Conservation (phyloP, 192 early-diverging fungal genomes). For the Neocallimastix lanati region DNA sequence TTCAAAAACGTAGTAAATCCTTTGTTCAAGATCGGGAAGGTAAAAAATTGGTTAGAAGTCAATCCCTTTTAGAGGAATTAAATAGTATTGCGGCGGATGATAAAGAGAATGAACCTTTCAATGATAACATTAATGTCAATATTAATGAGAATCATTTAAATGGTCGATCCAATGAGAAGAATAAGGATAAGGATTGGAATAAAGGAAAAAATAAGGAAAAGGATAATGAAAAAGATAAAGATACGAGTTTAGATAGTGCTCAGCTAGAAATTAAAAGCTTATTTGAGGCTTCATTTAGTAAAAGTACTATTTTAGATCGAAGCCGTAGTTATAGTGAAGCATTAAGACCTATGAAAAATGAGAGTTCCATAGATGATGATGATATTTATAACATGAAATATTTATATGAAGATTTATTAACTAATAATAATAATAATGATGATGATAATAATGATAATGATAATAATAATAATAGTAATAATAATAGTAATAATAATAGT, state of each 20-base stretch:
- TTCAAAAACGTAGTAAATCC: not conserved
- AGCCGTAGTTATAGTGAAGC: not conserved
- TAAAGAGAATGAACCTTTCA: too few species aligned
- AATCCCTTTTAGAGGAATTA: not conserved
- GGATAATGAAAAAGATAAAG: not conserved
- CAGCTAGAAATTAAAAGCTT: not conserved
- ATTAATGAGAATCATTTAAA: not conserved
- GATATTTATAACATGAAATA: not conserved
- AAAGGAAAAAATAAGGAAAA: too few species aligned
- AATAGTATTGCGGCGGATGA: not conserved
- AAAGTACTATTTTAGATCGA: not conserved
- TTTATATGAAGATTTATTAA: not conserved
- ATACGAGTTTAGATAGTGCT: not conserved
- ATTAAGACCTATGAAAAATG: not conserved
- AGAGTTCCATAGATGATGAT: not conserved
- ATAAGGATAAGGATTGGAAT: not conserved
- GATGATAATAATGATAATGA: too few species aligned
- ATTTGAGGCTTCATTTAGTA: not conserved
- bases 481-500: too few species aligned
- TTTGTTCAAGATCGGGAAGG: not conserved
- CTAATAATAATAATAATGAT: not conserved
- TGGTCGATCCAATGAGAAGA: not conserved
- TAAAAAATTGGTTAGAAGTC: not conserved
- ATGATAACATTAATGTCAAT: too few species aligned
- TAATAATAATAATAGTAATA: too few species aligned